Base-by-base conservation (phyloP, 352 stramenopile species). In the Globisporangium echinulatum region DNA sequence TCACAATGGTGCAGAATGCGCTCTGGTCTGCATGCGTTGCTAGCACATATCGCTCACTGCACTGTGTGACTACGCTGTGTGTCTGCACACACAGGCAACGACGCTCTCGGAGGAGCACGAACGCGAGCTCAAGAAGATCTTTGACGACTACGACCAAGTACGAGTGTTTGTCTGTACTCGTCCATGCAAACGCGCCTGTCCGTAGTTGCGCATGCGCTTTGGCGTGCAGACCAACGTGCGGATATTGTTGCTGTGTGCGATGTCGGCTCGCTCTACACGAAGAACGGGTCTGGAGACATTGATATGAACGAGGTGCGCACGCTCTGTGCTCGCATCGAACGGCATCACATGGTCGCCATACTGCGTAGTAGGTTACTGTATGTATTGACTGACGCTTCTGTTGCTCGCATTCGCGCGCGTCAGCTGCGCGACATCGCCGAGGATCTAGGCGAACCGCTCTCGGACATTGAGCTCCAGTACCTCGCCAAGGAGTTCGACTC, bases 71-170 rank as follows among this genome's bases (percentile, higher is more conserved):
- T 43, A 5, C 47, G 40, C 54, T 17, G n/a, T 14, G 37, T 10
- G 33, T 50, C 13, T 54, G 8, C 36, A 11, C 14, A 11, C 14
- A 48, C 54, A 81, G 74, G 59, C 68, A n/a, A 68, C 71, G 19
- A 70, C 76, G 7, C 72, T 92, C 54, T 87, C 77, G 49, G 68
- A 85, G 46, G 79, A 88, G 58, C 72, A 88, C 54, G 76, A 89
- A 65, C 72, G 55, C 5, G 79, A 91, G 66, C 75, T 91, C 60
- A 71, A 66, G 58, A 89, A 89, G 62, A 85, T 89, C 57, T 87
- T 89, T 54, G 82, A 89, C 63, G 77, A 86, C 70, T 89, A 87
- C 53, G 79, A 89, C 44, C 71, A 87, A 67, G 75, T 87, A 43
- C 11, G 15, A 33, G 25, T 33, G 25, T 33, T 33, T 33, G 25